These are phyloP conservation scores for Debaryomyces coudertii DNA, from an alignment of 1,139 yeast species.

Conservation along the genomic window DNA sequence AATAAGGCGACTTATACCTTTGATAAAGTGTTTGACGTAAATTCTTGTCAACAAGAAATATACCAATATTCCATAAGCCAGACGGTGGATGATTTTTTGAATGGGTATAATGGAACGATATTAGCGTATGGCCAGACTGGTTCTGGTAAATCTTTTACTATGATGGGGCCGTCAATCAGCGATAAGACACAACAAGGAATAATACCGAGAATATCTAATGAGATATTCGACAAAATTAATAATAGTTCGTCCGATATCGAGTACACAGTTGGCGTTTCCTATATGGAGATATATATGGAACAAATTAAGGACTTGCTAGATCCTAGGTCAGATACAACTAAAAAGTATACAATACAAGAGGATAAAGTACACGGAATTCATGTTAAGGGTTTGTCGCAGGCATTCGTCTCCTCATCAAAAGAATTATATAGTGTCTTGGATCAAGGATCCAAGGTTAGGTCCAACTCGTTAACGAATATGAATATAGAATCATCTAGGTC, in stretches of 20 bases:
- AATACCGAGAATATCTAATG: constrained; percentile 73
- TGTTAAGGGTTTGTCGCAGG: constrained; percentile 68
- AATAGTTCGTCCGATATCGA: constrained; percentile 57
- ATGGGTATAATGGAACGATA: constrained; percentile 85
- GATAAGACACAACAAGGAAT: constrained; percentile 53
- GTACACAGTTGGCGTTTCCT: constrained; percentile 69
- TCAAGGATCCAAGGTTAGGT: constrained; percentile 59
- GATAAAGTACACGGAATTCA: constrained; percentile 67
- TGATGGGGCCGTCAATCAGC: constrained; percentile 68
- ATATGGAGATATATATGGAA: constrained; percentile 85
- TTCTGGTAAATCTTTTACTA: constrained; percentile 82
- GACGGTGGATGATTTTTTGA: constrained; percentile 67
- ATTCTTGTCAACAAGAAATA: constrained; percentile 58
- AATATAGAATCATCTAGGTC: constrained; percentile 79
- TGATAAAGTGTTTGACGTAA: constrained; percentile 64
- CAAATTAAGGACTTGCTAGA: constrained; percentile 64
- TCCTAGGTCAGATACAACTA: constrained; percentile 15
- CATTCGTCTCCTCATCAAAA: constrained; percentile 57
- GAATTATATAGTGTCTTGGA: constrained; percentile 62
- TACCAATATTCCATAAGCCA: constrained; percentile 61
- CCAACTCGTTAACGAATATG: constrained; percentile 69
- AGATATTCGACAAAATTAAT: constrained; percentile 62
- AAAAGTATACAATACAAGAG: constrained; percentile 61
- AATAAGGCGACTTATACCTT: constrained; percentile 53
- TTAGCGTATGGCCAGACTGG: constrained; percentile 91